phyloP scores from a whole-genome alignment of 768 basidiomycete species.

The Hydnomerulius pinastri region DNA sequence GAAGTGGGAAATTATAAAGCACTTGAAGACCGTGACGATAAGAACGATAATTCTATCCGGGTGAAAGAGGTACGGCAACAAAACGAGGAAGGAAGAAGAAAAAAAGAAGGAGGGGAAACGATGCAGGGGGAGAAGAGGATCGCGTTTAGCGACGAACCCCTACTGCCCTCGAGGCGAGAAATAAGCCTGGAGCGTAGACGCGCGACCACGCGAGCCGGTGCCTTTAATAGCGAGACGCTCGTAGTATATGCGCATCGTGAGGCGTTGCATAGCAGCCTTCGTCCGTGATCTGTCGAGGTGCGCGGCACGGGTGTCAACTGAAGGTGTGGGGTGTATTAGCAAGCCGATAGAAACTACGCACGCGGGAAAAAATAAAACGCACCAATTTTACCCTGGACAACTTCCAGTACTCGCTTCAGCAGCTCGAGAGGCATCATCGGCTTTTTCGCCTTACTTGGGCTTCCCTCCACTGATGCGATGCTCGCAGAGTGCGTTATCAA shows the following conservation, averaged over 20 bases:
- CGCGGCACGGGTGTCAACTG: conserved; percentile 74
- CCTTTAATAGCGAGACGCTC: conserved; percentile 46
- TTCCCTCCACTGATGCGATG: conserved; percentile 16
- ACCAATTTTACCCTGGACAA: conserved; percentile 65
- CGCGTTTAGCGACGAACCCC: background rate
- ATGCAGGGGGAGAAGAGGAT: background rate
- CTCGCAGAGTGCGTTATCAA: conserved; percentile 9
- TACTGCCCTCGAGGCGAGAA: conserved; percentile 28
- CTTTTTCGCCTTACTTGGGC: conserved; percentile 32
- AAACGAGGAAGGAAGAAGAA: background rate
- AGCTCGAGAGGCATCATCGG: conserved; percentile 47
- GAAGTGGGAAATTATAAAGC: background rate
- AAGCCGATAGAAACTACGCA: background rate
- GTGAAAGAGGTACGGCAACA: background rate
- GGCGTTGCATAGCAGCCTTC: conserved; percentile 66
- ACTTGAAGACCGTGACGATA: background rate
- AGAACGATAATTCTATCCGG: background rate
- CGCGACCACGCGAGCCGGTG: conserved; percentile 14
- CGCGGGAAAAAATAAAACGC: conserved; percentile 22
- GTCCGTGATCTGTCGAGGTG: conserved; percentile 75
- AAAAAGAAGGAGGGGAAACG: background rate
- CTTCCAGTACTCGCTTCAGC: conserved; percentile 50
- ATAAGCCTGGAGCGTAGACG: conserved; percentile 31
- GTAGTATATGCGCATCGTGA: conserved; percentile 64
- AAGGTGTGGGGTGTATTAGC: background rate